phyloP scores from a whole-genome alignment of 1,139 yeast species.

The Kluyveromyces sp. region DNA sequence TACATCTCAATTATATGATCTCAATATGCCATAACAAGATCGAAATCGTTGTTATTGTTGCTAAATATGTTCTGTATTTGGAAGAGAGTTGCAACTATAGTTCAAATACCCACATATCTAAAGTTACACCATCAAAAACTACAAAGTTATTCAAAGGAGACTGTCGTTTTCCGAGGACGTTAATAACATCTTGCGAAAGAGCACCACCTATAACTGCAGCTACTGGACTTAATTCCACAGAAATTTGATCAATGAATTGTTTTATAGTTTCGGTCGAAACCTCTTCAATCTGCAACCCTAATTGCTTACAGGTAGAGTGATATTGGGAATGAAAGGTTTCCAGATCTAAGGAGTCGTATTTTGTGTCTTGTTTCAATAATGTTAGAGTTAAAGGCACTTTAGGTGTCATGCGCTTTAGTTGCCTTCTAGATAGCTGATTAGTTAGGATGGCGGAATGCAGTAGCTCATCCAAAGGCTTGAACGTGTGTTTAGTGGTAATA shows the following conservation, averaged over 20 bases:
- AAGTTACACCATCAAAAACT: constrained; percentile 61
- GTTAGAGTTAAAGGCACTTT: constrained; percentile 58
- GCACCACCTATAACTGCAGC: constrained; percentile 89
- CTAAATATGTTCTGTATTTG: neutral
- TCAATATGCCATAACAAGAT: neutral
- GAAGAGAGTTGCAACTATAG: constrained; percentile 15
- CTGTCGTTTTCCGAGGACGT: constrained; percentile 66
- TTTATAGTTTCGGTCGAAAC: constrained; percentile 34
- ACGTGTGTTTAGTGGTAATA: constrained; percentile 50
- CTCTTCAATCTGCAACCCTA: constrained; percentile 38
- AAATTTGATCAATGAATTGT: constrained; percentile 43
- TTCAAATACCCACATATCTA: constrained; percentile 69
- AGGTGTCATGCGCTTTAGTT: constrained; percentile 50
- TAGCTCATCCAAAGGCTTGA: constrained; percentile 36
- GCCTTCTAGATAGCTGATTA: constrained; percentile 44
- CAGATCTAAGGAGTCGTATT: constrained; percentile 7
- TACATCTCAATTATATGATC: neutral
- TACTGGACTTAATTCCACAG: constrained; percentile 72
- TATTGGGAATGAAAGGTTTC: constrained; percentile 31
- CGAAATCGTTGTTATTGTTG: neutral
- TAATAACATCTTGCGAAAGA: constrained; percentile 84
- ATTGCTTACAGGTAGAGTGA: constrained; percentile 29
- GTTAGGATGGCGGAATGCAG: constrained; percentile 34
- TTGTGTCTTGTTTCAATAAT: constrained; percentile 32
- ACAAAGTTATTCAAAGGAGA: constrained; percentile 77